Conservation (phyloP, 1,284 basidiomycete species). For the Mycena sp. region DNA sequence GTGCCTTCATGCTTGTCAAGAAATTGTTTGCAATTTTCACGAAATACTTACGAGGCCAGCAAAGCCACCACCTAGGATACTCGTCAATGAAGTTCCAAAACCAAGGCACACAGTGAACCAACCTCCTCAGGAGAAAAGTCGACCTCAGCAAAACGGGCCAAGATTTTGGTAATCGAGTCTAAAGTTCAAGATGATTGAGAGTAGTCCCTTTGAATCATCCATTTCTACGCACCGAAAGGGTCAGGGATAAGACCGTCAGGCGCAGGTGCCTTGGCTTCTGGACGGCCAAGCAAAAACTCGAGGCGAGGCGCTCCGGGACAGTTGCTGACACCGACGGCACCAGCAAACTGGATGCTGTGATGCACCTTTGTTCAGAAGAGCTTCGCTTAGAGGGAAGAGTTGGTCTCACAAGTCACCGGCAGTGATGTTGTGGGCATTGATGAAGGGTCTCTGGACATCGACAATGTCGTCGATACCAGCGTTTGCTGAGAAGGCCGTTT, state of each 20-base stretch:
- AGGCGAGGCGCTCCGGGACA: slow-evolving; percentile 54
- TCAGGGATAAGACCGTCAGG: slow-evolving; percentile 50
- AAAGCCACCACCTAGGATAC: slow-evolving; percentile 43
- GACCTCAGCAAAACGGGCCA: slow-evolving; percentile 51
- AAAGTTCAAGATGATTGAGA: not conserved
- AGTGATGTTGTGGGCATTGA: slow-evolving; percentile 45
- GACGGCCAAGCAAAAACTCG: slow-evolving; percentile 49
- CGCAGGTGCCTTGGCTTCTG: slow-evolving; percentile 40
- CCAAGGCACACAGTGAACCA: not conserved
- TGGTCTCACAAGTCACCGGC: slow-evolving; percentile 48
- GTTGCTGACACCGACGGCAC: slow-evolving; percentile 50
- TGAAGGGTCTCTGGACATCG: slow-evolving; percentile 42
- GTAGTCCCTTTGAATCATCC: not conserved
- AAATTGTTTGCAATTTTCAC: not conserved
- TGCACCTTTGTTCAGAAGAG: too few relatives aligned
- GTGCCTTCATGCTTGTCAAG: slow-evolving; percentile 37
- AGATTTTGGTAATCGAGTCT: slow-evolving; percentile 50
- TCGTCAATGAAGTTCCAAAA: not conserved
- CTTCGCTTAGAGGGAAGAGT: not conserved
- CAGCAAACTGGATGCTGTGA: slow-evolving; percentile 50
- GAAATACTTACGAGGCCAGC: slow-evolving; percentile 43
- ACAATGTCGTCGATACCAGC: slow-evolving; percentile 50
- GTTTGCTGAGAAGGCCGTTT: slow-evolving; percentile 43
- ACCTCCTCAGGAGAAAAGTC: slow-evolving; percentile 51
- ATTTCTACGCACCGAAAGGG: slow-evolving; percentile 42